Percentiles rank a stretch among this genome's conserved stretches.
phyloP scores from a whole-genome alignment of 2,329 filamentous ascomycete species.

The Fusarium succisae region DNA sequence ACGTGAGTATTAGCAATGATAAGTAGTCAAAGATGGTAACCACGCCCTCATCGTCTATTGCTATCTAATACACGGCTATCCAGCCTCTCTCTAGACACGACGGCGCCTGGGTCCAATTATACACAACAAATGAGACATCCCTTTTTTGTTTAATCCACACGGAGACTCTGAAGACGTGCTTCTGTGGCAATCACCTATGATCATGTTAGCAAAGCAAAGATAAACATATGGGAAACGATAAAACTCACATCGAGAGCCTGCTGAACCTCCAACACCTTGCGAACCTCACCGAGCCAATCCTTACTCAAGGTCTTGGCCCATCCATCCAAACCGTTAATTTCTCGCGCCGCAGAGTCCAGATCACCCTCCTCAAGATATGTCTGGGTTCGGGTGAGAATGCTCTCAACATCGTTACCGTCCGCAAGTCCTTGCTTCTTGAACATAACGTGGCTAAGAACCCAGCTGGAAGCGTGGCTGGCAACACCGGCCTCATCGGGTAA shows the following conservation, averaged over 20 bases:
- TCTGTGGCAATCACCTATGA: conserved; percentile 85
- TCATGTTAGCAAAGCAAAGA: conserved; percentile 27
- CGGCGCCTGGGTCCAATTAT: conserved; percentile 45
- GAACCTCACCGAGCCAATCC: conserved; percentile 92
- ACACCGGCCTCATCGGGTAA: conserved; percentile 94
- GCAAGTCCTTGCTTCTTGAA: conserved; percentile 94
- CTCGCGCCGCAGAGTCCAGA: conserved; percentile 87
- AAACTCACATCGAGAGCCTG: conserved; percentile 91
- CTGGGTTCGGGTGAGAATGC: conserved; percentile 88
- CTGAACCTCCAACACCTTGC: conserved; percentile 92
- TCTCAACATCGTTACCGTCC: conserved; percentile 90
- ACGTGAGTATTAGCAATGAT: background rate
- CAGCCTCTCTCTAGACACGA: conserved; percentile 42
- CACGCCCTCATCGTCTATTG: conserved; percentile 47
- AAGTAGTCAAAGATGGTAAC: conserved; percentile 23
- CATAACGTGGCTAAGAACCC: conserved; percentile 89
- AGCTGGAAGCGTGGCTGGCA: conserved; percentile 90
- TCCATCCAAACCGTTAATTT: conserved; percentile 92
- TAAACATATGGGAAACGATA: background rate
- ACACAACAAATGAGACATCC: conserved; percentile 49
- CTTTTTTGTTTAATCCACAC: conserved; percentile 71
- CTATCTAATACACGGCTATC: conserved; percentile 50
- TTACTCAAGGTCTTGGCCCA: conserved; percentile 96
- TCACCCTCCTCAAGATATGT: conserved; percentile 92
- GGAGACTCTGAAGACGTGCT: conserved; percentile 86